Evolutionary conservation across 495 filamentous ascomycete species (phyloP).

Genomic region (Hypoxylon fuscum): DNA sequence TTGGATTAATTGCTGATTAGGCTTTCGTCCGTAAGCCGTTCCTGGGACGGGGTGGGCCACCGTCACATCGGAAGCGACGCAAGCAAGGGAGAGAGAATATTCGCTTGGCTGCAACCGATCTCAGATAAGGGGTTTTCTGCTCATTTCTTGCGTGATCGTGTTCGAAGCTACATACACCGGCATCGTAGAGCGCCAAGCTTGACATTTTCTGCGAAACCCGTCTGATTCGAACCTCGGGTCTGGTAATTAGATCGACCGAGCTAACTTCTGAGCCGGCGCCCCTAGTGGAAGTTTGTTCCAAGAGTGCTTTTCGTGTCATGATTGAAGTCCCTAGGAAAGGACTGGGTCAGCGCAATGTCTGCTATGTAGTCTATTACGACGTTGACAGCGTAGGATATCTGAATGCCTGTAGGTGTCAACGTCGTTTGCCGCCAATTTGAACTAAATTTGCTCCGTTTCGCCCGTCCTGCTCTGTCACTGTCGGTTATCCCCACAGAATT

Average conservation of each 20-base stretch:
- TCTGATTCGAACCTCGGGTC: neutral
- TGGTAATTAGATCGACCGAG: too few relatives aligned
- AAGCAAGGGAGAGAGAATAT: slow-evolving; percentile 27
- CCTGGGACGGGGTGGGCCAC: slow-evolving; percentile 34
- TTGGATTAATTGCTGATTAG: neutral
- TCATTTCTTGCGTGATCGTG: slow-evolving; percentile 33
- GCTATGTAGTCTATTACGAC: slow-evolving; percentile 8
- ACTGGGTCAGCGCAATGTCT: too few relatives aligned
- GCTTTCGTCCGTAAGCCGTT: slow-evolving; percentile 5
- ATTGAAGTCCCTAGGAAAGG: too few relatives aligned
- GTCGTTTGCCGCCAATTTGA: slow-evolving; percentile 13
- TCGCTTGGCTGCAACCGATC: slow-evolving; percentile 22
- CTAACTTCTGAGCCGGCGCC: too few relatives aligned
- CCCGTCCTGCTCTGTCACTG: neutral
- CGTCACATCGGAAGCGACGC: slow-evolving; percentile 32
- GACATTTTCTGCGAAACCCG: slow-evolving; percentile 6
- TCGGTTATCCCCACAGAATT: slow-evolving; percentile 31
- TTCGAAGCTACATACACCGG: slow-evolving; percentile 2
- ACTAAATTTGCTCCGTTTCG: slow-evolving; percentile 26
- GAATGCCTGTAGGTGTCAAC: slow-evolving; percentile 14
- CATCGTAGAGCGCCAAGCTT: slow-evolving; percentile 9
- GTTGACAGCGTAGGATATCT: slow-evolving; percentile 8
- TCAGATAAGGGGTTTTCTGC: slow-evolving; percentile 27
- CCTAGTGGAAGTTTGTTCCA: too few relatives aligned
- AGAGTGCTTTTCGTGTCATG: too few relatives aligned